These are phyloP conservation scores for Candida methanosorbosa DNA, from an alignment of 805 yeast genomes.

Conservation along the genomic window DNA sequence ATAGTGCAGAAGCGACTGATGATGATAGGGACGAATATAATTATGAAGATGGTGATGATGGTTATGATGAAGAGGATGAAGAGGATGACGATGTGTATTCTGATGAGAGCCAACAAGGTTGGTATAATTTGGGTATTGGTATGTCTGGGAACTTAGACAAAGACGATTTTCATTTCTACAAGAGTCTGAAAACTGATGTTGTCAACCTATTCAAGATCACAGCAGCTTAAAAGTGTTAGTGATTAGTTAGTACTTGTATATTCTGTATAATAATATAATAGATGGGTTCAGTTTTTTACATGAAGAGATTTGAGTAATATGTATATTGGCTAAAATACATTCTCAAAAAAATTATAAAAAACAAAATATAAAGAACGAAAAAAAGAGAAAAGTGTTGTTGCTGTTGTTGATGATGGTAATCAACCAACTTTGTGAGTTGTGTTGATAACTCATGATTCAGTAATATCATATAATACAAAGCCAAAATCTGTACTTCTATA, in stretches of 20 bases:
- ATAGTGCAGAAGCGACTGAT: too few relatives aligned
- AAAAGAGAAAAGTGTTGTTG: too few relatives aligned
- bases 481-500: too few relatives aligned
- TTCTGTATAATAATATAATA: neutral
- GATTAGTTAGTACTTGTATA: neutral
- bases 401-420: too few relatives aligned
- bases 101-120: conserved; percentile 9
- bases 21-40: conserved; percentile 36
- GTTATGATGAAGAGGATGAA: conserved; percentile 1
- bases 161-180: conserved; percentile 18
- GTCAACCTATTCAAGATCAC: conserved; percentile 7
- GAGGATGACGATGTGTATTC: neutral
- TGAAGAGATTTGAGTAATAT: neutral
- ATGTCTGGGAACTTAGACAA: neutral
- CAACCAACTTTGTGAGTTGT: too few relatives aligned
- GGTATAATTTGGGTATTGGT: conserved; percentile 8
- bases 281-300: neutral
- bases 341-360: neutral
- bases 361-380: neutral
- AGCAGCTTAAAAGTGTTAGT: neutral
- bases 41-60: conserved; percentile 25
- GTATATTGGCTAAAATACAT: too few relatives aligned
- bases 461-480: too few relatives aligned
- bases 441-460: too few relatives aligned
- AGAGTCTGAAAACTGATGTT: conserved; percentile 15